phyloP scores from a whole-genome alignment of 1,284 basidiomycete genomes.

The Cryptococcus deneoformans region DNA sequence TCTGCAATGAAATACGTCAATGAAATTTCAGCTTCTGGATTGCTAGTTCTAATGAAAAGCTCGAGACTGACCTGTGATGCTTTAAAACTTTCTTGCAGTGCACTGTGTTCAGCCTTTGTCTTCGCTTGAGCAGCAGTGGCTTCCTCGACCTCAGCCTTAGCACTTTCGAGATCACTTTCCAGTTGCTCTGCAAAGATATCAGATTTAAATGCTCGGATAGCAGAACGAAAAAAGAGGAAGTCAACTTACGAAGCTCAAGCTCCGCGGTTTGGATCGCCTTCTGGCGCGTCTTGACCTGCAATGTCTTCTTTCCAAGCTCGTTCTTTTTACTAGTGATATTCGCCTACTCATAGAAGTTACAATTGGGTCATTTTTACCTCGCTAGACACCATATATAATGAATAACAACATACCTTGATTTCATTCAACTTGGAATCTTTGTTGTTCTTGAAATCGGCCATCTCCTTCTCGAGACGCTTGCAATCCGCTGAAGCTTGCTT shows the following conservation, averaged over 20 bases:
- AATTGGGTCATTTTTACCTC: not conserved
- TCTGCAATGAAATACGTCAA: conserved; percentile 48
- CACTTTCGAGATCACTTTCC: conserved; percentile 68
- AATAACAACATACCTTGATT: conserved; percentile 65
- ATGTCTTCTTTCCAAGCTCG: conserved; percentile 73
- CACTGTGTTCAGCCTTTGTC: conserved; percentile 48
- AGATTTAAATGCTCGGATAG: not conserved
- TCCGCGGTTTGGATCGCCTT: conserved; percentile 84
- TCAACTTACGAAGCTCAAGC: conserved; percentile 72
- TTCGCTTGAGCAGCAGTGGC: conserved; percentile 60
- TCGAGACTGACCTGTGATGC: conserved; percentile 55
- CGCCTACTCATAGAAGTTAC: conserved; percentile 52
- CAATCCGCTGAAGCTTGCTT: conserved; percentile 71
- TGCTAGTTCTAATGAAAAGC: not conserved
- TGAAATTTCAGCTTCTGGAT: not conserved
- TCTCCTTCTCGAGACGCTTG: conserved; percentile 88
- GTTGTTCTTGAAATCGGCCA: conserved; percentile 98
- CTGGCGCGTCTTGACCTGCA: conserved; percentile 78
- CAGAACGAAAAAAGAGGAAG: not conserved
- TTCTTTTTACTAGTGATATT: conserved; percentile 79
- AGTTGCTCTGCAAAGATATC: conserved; percentile 66
- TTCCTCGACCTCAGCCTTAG: conserved; percentile 61
- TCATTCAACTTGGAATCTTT: conserved; percentile 96
- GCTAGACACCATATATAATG: not conserved
- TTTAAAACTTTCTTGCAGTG: conserved; percentile 60